Conservation (phyloP, 2,329 filamentous ascomycete species). For the Pseudogymnoascus sp. region DNA sequence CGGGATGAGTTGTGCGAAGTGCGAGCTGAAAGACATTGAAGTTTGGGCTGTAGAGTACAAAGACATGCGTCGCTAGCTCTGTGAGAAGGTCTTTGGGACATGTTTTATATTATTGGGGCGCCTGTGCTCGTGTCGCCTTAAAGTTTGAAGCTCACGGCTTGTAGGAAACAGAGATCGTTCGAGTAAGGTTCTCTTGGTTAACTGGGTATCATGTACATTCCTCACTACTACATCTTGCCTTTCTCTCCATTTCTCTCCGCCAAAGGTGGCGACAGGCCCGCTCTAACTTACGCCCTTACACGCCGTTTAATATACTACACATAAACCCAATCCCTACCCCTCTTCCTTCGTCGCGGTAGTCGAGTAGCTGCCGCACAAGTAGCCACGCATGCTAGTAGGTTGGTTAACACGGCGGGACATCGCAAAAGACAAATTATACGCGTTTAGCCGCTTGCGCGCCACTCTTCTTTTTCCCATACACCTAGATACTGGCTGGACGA, state of each 20-base stretch:
- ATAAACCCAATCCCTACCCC: background rate
- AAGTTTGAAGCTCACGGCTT: background rate
- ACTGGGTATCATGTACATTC: conserved; percentile 8
- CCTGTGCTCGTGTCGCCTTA: background rate
- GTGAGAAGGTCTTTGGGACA: background rate
- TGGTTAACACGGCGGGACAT: background rate
- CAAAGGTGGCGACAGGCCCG: background rate
- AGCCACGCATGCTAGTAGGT: background rate
- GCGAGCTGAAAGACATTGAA: background rate
- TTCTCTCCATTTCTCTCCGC: background rate
- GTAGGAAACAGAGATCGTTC: background rate
- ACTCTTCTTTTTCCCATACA: background rate
- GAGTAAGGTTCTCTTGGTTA: background rate
- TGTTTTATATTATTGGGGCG: background rate
- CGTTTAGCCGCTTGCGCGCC: background rate
- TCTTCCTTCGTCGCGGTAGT: background rate
- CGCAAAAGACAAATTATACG: background rate
- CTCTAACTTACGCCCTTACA: background rate
- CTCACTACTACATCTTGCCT: background rate
- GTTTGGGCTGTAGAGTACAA: background rate
- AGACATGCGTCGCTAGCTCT: background rate
- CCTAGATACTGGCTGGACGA: background rate
- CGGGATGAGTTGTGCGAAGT: background rate
- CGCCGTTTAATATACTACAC: conserved; percentile 6
- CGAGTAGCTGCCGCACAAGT: background rate